Percentiles rank a stretch among this genome's conserved stretches.
These are phyloP conservation scores for Kalmanozyma brasiliensis DNA, from an alignment of 1,284 basidiomycete species.

Conservation along the genomic window DNA sequence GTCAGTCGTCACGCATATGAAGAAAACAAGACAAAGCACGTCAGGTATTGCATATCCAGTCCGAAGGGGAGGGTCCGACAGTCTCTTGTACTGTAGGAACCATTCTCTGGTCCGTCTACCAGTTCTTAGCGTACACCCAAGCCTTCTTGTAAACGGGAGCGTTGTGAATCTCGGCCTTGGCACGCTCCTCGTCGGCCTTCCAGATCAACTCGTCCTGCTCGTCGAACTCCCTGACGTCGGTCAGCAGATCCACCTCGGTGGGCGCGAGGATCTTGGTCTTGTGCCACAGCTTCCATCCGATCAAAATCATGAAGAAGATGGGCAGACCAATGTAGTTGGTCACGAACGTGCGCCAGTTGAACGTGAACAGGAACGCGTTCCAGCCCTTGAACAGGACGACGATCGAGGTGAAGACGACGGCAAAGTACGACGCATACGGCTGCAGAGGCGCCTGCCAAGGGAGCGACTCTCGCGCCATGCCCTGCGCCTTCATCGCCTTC, in stretches of 20 bases:
- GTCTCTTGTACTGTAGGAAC: not conserved
- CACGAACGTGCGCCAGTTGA: conserved; percentile 76
- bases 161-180: conserved; percentile 3
- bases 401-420: conserved; percentile 72
- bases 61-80: conserved; percentile 1
- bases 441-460: conserved; percentile 70
- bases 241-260: conserved; percentile 58
- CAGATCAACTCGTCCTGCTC: conserved; percentile 38
- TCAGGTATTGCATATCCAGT: no score
- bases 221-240: conserved; percentile 50
- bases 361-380: conserved; percentile 74
- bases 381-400: conserved; percentile 76
- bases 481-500: conserved; percentile 79
- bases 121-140: conserved; percentile 46
- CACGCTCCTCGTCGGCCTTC: conserved; percentile 48
- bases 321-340: conserved; percentile 71
- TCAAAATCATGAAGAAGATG: conserved; percentile 51
- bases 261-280: conserved; percentile 45
- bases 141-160: conserved; percentile 35
- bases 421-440: conserved; percentile 73
- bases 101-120: conserved; percentile 32
- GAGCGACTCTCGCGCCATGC: conserved; percentile 75
- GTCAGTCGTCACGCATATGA: no score
- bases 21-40: no score
- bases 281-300: conserved; percentile 58